Evolutionary conservation across 2,329 filamentous ascomycete species (phyloP).

Genomic region (Monosporascus sp.): DNA sequence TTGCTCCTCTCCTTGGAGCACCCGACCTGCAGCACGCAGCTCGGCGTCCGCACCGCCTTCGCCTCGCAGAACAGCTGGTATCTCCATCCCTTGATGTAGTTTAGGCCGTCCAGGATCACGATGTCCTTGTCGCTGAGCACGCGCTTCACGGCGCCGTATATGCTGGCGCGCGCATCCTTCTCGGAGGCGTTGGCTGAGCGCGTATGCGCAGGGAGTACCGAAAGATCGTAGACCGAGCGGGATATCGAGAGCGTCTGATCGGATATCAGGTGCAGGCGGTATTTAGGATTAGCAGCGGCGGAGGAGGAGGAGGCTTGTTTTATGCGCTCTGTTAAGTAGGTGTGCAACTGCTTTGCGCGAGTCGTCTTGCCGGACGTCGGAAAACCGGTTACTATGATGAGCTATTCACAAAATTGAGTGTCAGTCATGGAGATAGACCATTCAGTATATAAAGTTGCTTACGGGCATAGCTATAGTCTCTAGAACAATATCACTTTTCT

Average conservation of each 20-base stretch:
- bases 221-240: conserved; percentile 66
- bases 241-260: conserved; percentile 66
- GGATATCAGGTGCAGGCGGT: conserved; percentile 69
- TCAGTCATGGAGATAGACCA: neutral
- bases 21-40: conserved; percentile 66
- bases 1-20: conserved; percentile 47
- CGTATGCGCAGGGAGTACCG: conserved; percentile 50
- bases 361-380: conserved; percentile 66
- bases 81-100: conserved; percentile 87
- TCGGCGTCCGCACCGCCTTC: conserved; percentile 71
- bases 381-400: conserved; percentile 62
- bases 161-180: conserved; percentile 73
- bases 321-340: conserved; percentile 58
- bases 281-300: conserved; percentile 31
- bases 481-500: too few species aligned
- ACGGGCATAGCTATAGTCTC: neutral
- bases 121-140: conserved; percentile 67
- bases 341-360: conserved; percentile 59
- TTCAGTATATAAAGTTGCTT: neutral
- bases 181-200: conserved; percentile 70
- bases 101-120: conserved; percentile 73
- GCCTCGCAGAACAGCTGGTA: conserved; percentile 84
- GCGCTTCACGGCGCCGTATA: conserved; percentile 75
- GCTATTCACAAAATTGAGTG: conserved; percentile 32
- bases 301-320: conserved; percentile 24